phyloP scores from a whole-genome alignment of 192 early-diverging fungal genomes.

The Coemansia sp. region DNA sequence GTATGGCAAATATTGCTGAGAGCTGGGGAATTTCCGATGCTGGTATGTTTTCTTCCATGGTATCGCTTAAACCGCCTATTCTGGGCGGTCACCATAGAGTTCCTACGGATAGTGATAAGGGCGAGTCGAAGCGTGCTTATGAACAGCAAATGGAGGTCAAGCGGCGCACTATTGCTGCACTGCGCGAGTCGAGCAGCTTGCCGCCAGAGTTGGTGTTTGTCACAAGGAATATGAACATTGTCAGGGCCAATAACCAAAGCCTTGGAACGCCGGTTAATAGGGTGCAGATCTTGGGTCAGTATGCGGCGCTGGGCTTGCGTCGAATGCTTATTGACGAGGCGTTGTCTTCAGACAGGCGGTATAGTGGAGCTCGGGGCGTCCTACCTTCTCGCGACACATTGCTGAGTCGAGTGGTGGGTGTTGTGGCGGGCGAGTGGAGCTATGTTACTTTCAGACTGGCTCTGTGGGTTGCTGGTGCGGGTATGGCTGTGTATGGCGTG shows the following conservation, averaged over 20 bases:
- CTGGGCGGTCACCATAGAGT: background rate
- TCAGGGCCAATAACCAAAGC: constrained; percentile 82
- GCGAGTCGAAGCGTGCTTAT: constrained; percentile 59
- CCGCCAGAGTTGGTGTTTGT: constrained; percentile 93
- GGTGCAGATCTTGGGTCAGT: constrained; percentile 81
- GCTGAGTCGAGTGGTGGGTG: constrained; percentile 8
- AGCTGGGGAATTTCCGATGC: constrained; percentile 67
- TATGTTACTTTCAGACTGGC: constrained; percentile 44
- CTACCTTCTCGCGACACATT: constrained; percentile 18
- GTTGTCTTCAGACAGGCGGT: constrained; percentile 20
- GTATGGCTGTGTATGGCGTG: constrained; percentile 42
- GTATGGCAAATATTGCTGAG: constrained; percentile 65
- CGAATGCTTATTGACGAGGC: constrained; percentile 51
- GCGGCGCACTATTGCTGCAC: constrained; percentile 68
- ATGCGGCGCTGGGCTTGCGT: constrained; percentile 65
- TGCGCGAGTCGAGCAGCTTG: constrained; percentile 68
- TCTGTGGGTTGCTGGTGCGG: constrained; percentile 51
- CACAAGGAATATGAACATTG: constrained; percentile 84
- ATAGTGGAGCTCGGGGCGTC: constrained; percentile 20
- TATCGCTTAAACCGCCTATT: constrained; percentile 45
- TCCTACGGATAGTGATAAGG: background rate
- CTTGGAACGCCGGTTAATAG: constrained; percentile 88
- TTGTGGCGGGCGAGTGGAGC: constrained; percentile 41
- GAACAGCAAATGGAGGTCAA: constrained; percentile 78
- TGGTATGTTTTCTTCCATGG: constrained; percentile 47